Percentiles rank a stretch among this genome's conserved stretches.
These are phyloP conservation scores for Aspergillus steynii DNA, from an alignment of 495 filamentous ascomycete species.

Conservation along the genomic window DNA sequence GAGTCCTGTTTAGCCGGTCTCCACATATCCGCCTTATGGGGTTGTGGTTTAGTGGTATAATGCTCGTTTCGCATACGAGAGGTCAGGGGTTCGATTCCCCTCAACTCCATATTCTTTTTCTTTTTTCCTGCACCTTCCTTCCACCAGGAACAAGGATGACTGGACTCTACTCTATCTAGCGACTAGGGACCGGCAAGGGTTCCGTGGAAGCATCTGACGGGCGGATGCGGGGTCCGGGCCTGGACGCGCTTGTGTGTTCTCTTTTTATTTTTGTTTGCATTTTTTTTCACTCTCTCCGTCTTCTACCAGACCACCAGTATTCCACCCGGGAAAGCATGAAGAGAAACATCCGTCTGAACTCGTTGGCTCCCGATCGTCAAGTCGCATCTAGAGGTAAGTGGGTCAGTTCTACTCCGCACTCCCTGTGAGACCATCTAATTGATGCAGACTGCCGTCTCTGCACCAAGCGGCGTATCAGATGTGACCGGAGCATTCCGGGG, in stretches of 20 bases:
- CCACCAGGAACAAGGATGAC: too few relatives aligned
- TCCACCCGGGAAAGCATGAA: background rate
- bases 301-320: too few relatives aligned
- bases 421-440: background rate
- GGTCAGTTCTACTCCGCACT: background rate
- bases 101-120: conserved; percentile 17
- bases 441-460: conserved; percentile 14
- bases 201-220: too few relatives aligned
- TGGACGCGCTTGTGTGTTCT: background rate
- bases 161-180: too few relatives aligned
- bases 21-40: background rate
- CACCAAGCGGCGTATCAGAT: conserved; percentile 24
- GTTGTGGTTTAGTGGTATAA: conserved; percentile 18
- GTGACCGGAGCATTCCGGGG: conserved; percentile 22
- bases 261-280: background rate
- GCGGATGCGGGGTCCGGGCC: too few relatives aligned
- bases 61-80: conserved; percentile 21
- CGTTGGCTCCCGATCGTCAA: conserved; percentile 17
- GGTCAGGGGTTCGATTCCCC: conserved; percentile 22
- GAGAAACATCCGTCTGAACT: conserved; percentile 22
- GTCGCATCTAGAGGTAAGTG: conserved; percentile 15
- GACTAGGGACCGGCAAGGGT: too few relatives aligned
- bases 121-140: background rate
- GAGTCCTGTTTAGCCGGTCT: background rate
- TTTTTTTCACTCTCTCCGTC: too few relatives aligned